Conservation (phyloP, 352 stramenopile species). For the Thraustochytrium striatum region DNA sequence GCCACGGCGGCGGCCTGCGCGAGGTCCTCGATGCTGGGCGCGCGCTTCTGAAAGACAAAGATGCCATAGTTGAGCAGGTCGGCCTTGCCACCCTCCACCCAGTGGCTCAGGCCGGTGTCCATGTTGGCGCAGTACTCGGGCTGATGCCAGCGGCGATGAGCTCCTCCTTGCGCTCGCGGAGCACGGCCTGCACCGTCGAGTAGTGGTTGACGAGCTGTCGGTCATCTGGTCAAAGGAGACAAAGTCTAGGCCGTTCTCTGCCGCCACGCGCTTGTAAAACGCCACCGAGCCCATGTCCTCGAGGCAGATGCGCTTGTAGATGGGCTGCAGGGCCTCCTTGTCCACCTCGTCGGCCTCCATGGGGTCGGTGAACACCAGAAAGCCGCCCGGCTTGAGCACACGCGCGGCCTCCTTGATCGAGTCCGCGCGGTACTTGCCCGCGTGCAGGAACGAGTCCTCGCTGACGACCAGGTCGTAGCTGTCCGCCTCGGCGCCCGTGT, state of each 20-base stretch:
- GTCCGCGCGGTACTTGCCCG: not conserved
- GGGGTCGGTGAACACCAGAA: not conserved
- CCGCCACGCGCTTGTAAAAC: not conserved
- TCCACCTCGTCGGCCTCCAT: slow-evolving; percentile 6
- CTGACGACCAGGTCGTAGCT: not conserved
- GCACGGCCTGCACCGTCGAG: not conserved
- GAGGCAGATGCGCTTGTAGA: not conserved
- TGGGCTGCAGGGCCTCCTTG: not conserved
- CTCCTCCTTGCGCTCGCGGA: not conserved
- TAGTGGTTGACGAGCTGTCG: not conserved
- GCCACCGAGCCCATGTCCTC: slow-evolving; percentile 1
- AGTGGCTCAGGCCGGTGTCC: not conserved
- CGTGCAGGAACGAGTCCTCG: slow-evolving; percentile 10
- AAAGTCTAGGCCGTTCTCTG: not conserved
- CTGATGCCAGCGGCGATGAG: not conserved
- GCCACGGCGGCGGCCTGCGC: not conserved
- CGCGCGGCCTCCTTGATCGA: not conserved
- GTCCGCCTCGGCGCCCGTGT: not conserved
- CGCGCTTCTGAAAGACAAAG: slow-evolving; percentile 5
- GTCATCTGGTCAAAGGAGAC: not conserved
- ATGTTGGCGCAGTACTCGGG: not conserved
- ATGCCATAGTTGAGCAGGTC: slow-evolving; percentile 8
- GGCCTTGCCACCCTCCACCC: not conserved
- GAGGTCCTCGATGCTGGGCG: not conserved
- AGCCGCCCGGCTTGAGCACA: not conserved